Percentiles rank a stretch among this genome's conserved stretches.
phyloP scores from a whole-genome alignment of 306 rosid genomes.

The Quercus gilva region DNA sequence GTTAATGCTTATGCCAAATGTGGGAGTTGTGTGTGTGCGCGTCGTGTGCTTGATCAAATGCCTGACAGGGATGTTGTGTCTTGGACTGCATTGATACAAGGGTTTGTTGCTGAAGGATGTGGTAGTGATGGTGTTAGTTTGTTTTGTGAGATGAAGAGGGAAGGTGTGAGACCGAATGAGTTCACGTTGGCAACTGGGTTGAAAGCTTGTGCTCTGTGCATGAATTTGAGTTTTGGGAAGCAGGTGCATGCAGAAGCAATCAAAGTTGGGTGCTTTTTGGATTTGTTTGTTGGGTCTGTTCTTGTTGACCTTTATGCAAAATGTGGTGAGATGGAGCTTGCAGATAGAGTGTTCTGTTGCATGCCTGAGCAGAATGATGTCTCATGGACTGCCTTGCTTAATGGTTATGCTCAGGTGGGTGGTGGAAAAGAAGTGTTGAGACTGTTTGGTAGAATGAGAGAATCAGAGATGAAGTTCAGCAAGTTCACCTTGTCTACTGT shows the following conservation, averaged over 20 bases:
- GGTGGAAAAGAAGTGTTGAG: constrained; percentile 27
- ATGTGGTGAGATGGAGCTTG: constrained; percentile 34
- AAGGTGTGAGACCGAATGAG: constrained; percentile 31
- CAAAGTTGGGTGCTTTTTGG: constrained; percentile 21
- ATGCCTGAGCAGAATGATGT: constrained; percentile 36
- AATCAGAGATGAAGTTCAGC: constrained; percentile 24
- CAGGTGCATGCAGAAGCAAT: constrained; percentile 32
- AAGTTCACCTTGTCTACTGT: constrained; percentile 32
- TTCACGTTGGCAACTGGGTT: constrained; percentile 31
- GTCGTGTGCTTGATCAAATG: constrained; percentile 29
- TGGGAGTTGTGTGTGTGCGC: constrained; percentile 14
- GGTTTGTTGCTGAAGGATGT: constrained; percentile 28
- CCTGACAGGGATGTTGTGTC: constrained; percentile 38
- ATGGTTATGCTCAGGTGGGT: constrained; percentile 28
- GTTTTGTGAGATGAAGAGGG: constrained; percentile 34
- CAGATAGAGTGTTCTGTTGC: constrained; percentile 25
- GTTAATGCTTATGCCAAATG: constrained; percentile 26
- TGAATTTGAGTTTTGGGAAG: constrained; percentile 25
- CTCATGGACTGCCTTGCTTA: constrained; percentile 37
- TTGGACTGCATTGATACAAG: constrained; percentile 36
- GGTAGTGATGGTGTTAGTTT: constrained; percentile 21
- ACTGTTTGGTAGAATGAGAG: constrained; percentile 28
- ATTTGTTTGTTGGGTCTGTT: constrained; percentile 34
- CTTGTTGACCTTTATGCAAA: constrained; percentile 39
- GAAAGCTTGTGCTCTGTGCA: constrained; percentile 35